Evolutionary conservation across 202 grass and related monocot genomes (phyloP).

Genomic region (Schoenoplectus triqueter): DNA sequence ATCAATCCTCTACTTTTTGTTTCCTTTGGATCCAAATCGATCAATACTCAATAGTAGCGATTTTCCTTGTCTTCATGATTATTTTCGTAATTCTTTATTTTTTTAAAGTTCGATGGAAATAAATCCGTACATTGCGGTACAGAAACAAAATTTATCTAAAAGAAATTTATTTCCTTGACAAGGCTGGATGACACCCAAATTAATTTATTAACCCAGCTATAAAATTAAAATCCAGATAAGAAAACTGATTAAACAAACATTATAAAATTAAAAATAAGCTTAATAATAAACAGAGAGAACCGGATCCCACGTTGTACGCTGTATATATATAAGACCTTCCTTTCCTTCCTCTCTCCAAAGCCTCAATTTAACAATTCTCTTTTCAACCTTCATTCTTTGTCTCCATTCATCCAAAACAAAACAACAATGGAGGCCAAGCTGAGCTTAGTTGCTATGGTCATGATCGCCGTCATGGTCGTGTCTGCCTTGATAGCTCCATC

Average conservation of each 20-base stretch:
- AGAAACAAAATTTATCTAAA: too few species aligned
- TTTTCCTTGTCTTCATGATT: too few species aligned
- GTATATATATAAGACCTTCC: neutral
- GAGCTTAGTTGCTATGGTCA: conserved; percentile 27
- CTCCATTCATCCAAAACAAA: neutral
- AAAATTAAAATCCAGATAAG: neutral
- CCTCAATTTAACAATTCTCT: neutral
- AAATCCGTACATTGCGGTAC: too few species aligned
- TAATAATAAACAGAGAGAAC: neutral
- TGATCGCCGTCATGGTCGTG: conserved; percentile 22
- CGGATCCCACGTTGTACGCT: neutral
- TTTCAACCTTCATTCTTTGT: conserved; percentile 19
- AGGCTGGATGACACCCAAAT: neutral
- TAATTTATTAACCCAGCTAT: neutral
- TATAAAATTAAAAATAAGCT: neutral
- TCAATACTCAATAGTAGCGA: neutral
- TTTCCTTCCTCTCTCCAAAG: neutral
- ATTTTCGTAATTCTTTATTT: too few species aligned
- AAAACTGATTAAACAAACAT: neutral
- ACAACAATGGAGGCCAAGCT: conserved; percentile 29
- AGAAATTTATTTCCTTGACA: neutral
- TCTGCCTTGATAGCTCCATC: conserved; percentile 29
- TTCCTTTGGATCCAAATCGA: neutral
- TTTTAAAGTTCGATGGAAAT: too few species aligned
- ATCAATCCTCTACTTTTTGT: neutral